These are phyloP conservation scores for Yamadazyma triangularis DNA, from an alignment of 1,139 yeast species.

Conservation along the genomic window DNA sequence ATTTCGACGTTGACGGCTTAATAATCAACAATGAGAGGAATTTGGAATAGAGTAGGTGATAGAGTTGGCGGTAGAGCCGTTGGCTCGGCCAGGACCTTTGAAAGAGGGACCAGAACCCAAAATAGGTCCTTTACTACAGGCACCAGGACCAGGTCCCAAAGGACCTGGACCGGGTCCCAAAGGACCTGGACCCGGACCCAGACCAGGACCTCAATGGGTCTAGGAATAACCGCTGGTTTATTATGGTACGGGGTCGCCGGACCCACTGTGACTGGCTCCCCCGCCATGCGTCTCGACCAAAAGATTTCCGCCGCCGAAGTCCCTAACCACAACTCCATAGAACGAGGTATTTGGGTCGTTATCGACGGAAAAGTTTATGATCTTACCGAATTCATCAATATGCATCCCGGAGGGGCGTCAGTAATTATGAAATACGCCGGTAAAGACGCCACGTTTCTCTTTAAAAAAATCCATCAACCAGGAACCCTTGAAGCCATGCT, in stretches of 20 bases:
- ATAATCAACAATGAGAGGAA: too few relatives aligned
- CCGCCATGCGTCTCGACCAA: neutral
- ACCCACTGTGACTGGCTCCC: neutral
- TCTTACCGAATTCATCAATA: constrained; percentile 17
- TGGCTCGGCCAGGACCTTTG: too few relatives aligned
- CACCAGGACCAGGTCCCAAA: too few relatives aligned
- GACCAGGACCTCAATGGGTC: too few relatives aligned
- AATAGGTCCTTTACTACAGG: too few relatives aligned
- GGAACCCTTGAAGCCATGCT: constrained; percentile 12
- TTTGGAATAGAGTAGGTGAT: too few relatives aligned
- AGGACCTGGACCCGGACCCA: too few relatives aligned
- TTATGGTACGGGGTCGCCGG: neutral
- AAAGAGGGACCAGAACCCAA: too few relatives aligned
- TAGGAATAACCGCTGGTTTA: too few relatives aligned
- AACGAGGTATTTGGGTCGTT: constrained; percentile 19
- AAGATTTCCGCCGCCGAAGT: constrained; percentile 6
- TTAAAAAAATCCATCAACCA: constrained; percentile 13
- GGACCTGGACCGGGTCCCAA: too few relatives aligned
- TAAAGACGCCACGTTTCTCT: constrained; percentile 17
- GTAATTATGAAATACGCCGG: constrained; percentile 23
- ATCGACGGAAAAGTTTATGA: constrained; percentile 25
- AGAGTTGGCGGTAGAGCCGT: too few relatives aligned
- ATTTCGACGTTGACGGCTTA: too few relatives aligned
- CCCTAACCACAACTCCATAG: constrained; percentile 9
- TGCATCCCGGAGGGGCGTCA: constrained; percentile 23